Percentiles rank a stretch among this genome's conserved stretches.
Evolutionary conservation across 164 flowering plant species (phyloP).

Genomic region (Vitis amurensis): DNA sequence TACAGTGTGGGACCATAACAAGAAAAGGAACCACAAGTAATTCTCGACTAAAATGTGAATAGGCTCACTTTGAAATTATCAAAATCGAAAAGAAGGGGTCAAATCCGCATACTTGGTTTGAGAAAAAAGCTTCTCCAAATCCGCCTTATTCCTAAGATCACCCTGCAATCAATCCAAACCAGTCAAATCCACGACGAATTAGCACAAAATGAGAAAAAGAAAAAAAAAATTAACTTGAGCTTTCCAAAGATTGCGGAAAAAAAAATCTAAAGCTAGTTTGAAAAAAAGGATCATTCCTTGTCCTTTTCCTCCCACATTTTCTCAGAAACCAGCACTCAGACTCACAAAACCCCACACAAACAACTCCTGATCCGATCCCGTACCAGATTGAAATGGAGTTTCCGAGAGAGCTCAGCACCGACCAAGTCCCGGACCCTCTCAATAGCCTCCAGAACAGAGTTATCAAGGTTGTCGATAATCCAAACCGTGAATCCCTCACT

Average conservation of each 20-base stretch:
- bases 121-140: slow-evolving; percentile 80
- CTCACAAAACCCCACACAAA: too few relatives aligned
- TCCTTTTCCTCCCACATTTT: too few relatives aligned
- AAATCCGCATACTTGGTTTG: slow-evolving; percentile 41
- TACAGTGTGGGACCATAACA: too few relatives aligned
- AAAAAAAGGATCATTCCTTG: too few relatives aligned
- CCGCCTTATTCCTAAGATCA: slow-evolving; percentile 78
- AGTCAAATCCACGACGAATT: not conserved
- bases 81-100: not conserved
- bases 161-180: slow-evolving; percentile 47
- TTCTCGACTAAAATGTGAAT: too few relatives aligned
- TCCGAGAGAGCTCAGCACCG: slow-evolving; percentile 57
- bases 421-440: slow-evolving; percentile 58
- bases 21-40: too few relatives aligned
- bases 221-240: too few relatives aligned
- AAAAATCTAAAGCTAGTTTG: too few relatives aligned
- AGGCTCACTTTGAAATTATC: too few relatives aligned
- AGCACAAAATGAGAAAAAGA: not conserved
- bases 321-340: too few relatives aligned
- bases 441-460: slow-evolving; percentile 67
- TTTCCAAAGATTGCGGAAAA: too few relatives aligned
- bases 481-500: slow-evolving; percentile 59
- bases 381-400: slow-evolving; percentile 61
- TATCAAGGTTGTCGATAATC: slow-evolving; percentile 79
- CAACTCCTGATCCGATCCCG: not conserved